Evolutionary conservation across 2,329 filamentous ascomycete species (phyloP).

Genomic region (Exophiala spinifera): DNA sequence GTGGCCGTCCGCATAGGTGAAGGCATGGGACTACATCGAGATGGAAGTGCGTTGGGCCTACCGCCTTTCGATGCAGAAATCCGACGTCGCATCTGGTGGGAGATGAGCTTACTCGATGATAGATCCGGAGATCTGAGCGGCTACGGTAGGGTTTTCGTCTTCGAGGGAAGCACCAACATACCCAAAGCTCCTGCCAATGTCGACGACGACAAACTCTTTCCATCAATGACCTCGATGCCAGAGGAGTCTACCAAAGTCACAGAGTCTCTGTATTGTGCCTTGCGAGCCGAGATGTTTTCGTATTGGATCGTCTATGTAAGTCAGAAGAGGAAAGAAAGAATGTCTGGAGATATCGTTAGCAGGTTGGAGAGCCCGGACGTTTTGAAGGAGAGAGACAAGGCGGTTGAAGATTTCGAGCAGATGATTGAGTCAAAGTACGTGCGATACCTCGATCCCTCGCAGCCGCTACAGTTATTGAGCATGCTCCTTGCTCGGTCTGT

Average conservation of each 20-base stretch:
- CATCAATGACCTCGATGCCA: slow-evolving; percentile 28
- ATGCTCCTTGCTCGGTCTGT: slow-evolving; percentile 42
- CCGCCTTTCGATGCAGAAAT: slow-evolving; percentile 65
- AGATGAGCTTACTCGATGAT: slow-evolving; percentile 42
- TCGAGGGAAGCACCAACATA: slow-evolving; percentile 27
- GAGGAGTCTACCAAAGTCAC: slow-evolving; percentile 16
- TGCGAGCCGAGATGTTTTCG: slow-evolving; percentile 14
- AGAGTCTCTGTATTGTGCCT: slow-evolving; percentile 17
- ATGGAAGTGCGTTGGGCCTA: slow-evolving; percentile 56
- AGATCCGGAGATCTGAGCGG: slow-evolving; percentile 32
- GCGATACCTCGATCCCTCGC: slow-evolving; percentile 35
- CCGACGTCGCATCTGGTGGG: slow-evolving; percentile 66
- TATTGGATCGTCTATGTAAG: slow-evolving; percentile 7
- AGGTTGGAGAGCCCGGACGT: slow-evolving; percentile 2
- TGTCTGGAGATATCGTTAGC: not conserved
- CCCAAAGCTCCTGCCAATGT: slow-evolving; percentile 51
- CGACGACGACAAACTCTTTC: slow-evolving; percentile 58
- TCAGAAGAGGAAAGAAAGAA: slow-evolving; percentile 1
- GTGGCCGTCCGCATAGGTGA: slow-evolving; percentile 62
- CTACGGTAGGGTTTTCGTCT: slow-evolving; percentile 24
- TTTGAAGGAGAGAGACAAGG: slow-evolving; percentile 20
- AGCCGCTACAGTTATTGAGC: slow-evolving; percentile 42
- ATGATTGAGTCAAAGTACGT: slow-evolving; percentile 35
- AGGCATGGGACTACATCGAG: slow-evolving; percentile 65
- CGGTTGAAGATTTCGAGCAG: slow-evolving; percentile 32